These are phyloP conservation scores for Setomelanomma holmii DNA, from an alignment of 2,329 filamentous ascomycete genomes.

Conservation along the genomic window DNA sequence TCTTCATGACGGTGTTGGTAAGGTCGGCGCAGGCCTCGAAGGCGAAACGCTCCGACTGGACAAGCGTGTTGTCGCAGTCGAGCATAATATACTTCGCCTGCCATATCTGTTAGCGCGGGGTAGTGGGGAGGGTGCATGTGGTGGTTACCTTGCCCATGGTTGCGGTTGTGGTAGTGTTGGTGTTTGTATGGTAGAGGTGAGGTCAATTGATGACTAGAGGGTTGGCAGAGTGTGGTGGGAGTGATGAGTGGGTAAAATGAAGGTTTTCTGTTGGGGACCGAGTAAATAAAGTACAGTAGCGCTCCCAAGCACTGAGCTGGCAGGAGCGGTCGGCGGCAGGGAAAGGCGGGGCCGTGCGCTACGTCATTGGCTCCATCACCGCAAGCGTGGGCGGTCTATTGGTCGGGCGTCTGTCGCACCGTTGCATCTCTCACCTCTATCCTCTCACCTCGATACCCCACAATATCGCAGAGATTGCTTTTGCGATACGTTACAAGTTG, in stretches of 20 bases:
- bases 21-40: conserved; percentile 91
- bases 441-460: conserved; percentile 10
- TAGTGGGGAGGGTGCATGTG: conserved; percentile 19
- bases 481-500: neutral
- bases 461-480: conserved; percentile 2
- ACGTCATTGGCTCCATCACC: conserved; percentile 29
- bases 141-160: conserved; percentile 42
- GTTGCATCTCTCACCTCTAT: conserved; percentile 8
- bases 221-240: conserved; percentile 11
- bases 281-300: conserved; percentile 32
- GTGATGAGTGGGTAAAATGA: conserved; percentile 11
- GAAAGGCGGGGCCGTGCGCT: conserved; percentile 10
- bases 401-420: conserved; percentile 7
- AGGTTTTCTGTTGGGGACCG: conserved; percentile 28
- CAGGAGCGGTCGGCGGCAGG: conserved; percentile 24
- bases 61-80: conserved; percentile 85
- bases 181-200: conserved; percentile 13
- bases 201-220: conserved; percentile 26
- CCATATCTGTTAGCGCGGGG: conserved; percentile 23
- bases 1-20: conserved; percentile 82
- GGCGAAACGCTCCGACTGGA: conserved; percentile 87
- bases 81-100: conserved; percentile 60
- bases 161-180: conserved; percentile 16
- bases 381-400: conserved; percentile 19
- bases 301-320: conserved; percentile 28